These are phyloP conservation scores for Serendipita sp. DNA, from an alignment of 1,284 basidiomycete genomes.

Conservation along the genomic window DNA sequence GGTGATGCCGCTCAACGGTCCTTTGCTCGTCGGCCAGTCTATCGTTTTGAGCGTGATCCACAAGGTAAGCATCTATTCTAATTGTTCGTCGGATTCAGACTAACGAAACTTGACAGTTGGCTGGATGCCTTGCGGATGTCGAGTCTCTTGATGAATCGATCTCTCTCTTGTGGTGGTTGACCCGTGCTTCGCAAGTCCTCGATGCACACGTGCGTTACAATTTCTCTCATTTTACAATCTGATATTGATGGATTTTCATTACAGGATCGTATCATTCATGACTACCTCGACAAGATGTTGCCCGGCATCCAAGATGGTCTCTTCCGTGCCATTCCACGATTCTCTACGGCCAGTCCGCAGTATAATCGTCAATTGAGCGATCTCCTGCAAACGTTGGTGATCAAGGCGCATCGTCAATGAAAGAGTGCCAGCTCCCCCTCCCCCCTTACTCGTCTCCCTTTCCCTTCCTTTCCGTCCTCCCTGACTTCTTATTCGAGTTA, in stretches of 20 bases:
- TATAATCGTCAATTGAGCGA: slow-evolving; percentile 6
- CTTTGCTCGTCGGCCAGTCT: slow-evolving; percentile 1
- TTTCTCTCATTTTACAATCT: background rate
- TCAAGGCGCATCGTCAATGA: slow-evolving; percentile 6
- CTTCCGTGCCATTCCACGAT: slow-evolving; percentile 4
- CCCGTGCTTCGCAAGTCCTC: background rate
- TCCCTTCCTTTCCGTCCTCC: background rate
- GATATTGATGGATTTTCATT: background rate
- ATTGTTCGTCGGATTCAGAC: background rate
- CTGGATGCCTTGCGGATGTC: slow-evolving; percentile 5
- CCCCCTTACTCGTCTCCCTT: background rate
- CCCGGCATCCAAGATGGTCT: slow-evolving; percentile 1
- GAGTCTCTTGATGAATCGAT: background rate
- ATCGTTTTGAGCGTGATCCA: slow-evolving; percentile 7
- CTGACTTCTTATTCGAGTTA: background rate
- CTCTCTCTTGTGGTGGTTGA: slow-evolving; percentile 1
- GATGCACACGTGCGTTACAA: background rate
- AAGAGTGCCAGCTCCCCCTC: background rate
- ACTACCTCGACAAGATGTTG: slow-evolving; percentile 5
- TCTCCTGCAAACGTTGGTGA: slow-evolving; percentile 1
- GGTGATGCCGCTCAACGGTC: slow-evolving; percentile 6
- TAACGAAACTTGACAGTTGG: background rate
- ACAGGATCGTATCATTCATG: slow-evolving; percentile 5
- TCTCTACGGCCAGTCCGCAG: background rate
- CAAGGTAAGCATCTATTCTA: background rate